Evolutionary conservation across 176 grass and related monocot species (phyloP), one percentile per base, ranked within the genome.

Genomic region (Oryza coarctata): DNA sequence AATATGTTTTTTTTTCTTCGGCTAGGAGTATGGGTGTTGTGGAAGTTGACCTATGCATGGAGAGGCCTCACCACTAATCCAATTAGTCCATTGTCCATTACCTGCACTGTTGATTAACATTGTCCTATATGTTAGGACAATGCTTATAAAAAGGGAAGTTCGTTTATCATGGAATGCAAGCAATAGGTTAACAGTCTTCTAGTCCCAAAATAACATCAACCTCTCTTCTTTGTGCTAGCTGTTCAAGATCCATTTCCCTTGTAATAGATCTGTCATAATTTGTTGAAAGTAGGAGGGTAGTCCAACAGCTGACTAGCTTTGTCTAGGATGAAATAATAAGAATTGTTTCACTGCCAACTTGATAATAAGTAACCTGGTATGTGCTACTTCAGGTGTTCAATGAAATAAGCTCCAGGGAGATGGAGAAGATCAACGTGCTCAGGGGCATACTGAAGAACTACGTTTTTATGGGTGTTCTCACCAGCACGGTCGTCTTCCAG

Each of bases 361-460:
- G 40, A 25, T 31, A 63, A 31, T 77, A 25, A 89, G 33, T 77
- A 25, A 89, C 41, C 9, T 71, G 0, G 22, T 34, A 22, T 50
- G 38, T 81, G 55, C 71, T 64, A 35, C 22, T 73, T 12, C 82
- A 99, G 93, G 87, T 95, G 32, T 99, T 99, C 89, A 95, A 99
- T 85, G 96, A 99, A 83, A 92, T 99, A 84, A 95, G 89, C 80
- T 95, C 93, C 5, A 82, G 96, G 86, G 96, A 99, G 75, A 99
- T 99, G 89, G 96, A 99, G 80, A 99, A 91, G 83, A 80, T 99
- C 63, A 84, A 95, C 82, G 93, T 99, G 43, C 89, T 99, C 26
- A 83, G 86, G 64, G 96, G 96, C 76, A 99, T 99, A 30, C 75
- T 90, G 31, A 80, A 85, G n/a, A 95, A 95, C 80, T 90, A 90